Conservation (phyloP, 73 alveolate genomes). For the Durusdinium trenchii region DNA sequence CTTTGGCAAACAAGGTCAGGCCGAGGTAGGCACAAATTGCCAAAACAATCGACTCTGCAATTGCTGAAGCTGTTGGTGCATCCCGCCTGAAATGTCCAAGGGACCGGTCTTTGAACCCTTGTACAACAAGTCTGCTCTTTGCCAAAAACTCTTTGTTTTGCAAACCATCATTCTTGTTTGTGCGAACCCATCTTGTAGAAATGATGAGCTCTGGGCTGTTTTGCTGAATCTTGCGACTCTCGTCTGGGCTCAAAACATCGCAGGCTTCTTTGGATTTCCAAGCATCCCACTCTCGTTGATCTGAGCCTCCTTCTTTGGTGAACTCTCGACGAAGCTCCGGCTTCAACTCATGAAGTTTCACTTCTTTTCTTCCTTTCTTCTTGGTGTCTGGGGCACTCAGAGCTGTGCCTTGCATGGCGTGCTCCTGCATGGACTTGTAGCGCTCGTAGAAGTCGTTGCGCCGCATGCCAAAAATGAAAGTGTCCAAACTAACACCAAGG, state of each 20-base stretch:
- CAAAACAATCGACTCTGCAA: background rate
- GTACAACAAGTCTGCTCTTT: background rate
- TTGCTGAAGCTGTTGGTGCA: background rate
- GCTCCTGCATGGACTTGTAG: background rate
- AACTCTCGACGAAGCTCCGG: background rate
- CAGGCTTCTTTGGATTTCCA: background rate
- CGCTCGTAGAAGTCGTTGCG: background rate
- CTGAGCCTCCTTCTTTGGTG: background rate
- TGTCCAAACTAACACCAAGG: background rate
- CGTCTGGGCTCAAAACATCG: background rate
- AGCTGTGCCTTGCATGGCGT: no score
- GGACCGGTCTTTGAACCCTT: conserved; percentile 9
- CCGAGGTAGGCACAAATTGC: background rate
- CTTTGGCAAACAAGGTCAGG: background rate
- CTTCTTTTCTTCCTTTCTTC: conserved; percentile 33
- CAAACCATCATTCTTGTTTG: background rate
- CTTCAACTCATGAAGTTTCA: background rate
- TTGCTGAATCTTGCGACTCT: background rate
- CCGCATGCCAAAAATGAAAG: conserved; percentile 1
- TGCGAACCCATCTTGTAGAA: background rate
- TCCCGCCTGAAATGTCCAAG: conserved; percentile 11
- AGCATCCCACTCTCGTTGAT: background rate
- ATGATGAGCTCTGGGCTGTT: background rate
- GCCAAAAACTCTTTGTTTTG: background rate
- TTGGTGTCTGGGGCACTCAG: background rate